Evolutionary conservation across 805 yeast species (phyloP), one percentile per base, ranked within the genome.

Genomic region (Starmerella floricola): DNA sequence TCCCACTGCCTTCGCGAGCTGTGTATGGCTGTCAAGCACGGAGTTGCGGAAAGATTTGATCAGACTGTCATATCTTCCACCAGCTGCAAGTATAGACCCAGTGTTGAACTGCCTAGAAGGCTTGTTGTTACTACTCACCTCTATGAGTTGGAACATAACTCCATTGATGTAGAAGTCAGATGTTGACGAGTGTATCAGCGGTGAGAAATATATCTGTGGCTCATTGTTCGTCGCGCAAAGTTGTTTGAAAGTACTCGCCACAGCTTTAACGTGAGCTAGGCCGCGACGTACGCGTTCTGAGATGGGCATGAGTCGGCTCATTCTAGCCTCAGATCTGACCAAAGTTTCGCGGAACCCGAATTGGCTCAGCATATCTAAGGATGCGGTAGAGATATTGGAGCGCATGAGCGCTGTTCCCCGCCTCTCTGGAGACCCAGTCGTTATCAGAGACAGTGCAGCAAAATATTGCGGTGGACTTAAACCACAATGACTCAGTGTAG

Each of bases 11-110:
- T 69, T 72, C 67, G 38, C 71, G 47, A 54, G 47, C 8, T 58
- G 66, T 57, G 45, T 54, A 5, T 52, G 50, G 13, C 51, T 47
- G 34, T 62, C 62, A 16, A 62, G 49, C 8, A 73, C 62, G 1
- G 75, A 70, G 50, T 82, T 76, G 0, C 88, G 73, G 46, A 85
- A 69, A 15, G 77, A 68, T 2, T 74, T 65, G 12, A 86, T 73
- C 49, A 91, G 66, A 17, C 68, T 65, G 54, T 88, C 97, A 56
- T 86, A 91, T 42, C 99, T 67, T 2, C 99, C 99, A 34, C 99
- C 99, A 0, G 91, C 88, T 13, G 91, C 91, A 31, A 91, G 65
- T 26, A 79, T 67, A 8, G 51, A 45, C 17, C 55, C 52, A 11
- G 53, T 37, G 47, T 53, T 69, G 29, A 35, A 32, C 30, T 41